Evolutionary conservation across 73 alveolate species (phyloP).

Genomic region (Durusdinium trenchii): DNA sequence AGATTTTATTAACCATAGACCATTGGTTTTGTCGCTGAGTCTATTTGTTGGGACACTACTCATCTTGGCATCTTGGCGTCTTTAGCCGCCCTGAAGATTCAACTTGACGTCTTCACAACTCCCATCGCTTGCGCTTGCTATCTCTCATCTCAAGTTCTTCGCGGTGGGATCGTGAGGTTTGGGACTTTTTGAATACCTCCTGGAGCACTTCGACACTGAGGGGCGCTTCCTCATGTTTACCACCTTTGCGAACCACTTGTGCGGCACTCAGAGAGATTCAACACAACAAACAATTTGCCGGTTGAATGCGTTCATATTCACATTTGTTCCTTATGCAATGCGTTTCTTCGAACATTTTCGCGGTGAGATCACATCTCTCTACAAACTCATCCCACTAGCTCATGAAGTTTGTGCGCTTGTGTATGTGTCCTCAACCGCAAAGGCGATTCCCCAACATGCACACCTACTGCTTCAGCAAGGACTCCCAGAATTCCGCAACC

Average conservation of each 20-base stretch:
- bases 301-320: background rate
- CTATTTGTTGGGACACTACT: too few relatives aligned
- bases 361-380: too few relatives aligned
- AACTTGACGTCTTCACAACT: too few relatives aligned
- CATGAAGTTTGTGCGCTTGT: background rate
- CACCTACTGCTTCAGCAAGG: conserved; percentile 97
- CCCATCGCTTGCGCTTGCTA: too few relatives aligned
- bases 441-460: conserved; percentile 98
- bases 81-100: too few relatives aligned
- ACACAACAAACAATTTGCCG: background rate
- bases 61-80: too few relatives aligned
- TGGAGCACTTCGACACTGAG: conserved; percentile 84
- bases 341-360: background rate
- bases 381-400: background rate
- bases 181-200: conserved; percentile 1
- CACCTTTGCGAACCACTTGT: conserved; percentile 77
- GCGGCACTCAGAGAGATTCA: background rate
- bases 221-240: conserved; percentile 79
- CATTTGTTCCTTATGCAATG: background rate
- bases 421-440: background rate
- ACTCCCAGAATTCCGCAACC: too few relatives aligned
- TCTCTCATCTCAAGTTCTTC: too few relatives aligned
- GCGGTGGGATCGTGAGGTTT: conserved; percentile 31
- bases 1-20: too few relatives aligned
- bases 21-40: too few relatives aligned